These are phyloP conservation scores for Ambrosiella cleistominuta DNA, from an alignment of 2,329 filamentous ascomycete genomes.

Conservation along the genomic window DNA sequence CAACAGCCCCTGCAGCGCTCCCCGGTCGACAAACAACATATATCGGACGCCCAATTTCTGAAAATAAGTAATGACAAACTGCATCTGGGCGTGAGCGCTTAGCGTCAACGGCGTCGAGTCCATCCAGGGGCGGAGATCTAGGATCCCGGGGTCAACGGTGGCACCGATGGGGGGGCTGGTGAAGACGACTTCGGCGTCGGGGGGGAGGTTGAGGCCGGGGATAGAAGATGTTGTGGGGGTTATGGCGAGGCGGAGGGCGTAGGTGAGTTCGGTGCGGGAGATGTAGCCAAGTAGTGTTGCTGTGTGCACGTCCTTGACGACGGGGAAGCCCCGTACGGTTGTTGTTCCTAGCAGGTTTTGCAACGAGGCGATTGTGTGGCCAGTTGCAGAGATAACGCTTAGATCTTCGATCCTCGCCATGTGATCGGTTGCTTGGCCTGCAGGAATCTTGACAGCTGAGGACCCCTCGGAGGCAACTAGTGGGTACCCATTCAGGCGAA, in stretches of 20 bases:
- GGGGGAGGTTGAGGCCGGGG: slow-evolving; percentile 35
- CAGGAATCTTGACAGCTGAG: slow-evolving; percentile 45
- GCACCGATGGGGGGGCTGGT: slow-evolving; percentile 61
- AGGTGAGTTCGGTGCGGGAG: slow-evolving; percentile 72
- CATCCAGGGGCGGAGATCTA: slow-evolving; percentile 95
- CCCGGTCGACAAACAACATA: slow-evolving; percentile 70
- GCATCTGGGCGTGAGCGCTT: slow-evolving; percentile 55
- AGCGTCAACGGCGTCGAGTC: slow-evolving; percentile 93
- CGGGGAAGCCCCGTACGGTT: slow-evolving; percentile 77
- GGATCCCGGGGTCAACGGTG: slow-evolving; percentile 34
- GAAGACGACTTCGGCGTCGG: slow-evolving; percentile 68
- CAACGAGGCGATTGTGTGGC: slow-evolving; percentile 69
- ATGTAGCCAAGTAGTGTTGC: slow-evolving; percentile 84
- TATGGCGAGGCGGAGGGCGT: slow-evolving; percentile 52
- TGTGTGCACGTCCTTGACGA: slow-evolving; percentile 61
- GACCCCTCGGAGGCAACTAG: slow-evolving; percentile 79
- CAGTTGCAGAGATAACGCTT: slow-evolving; percentile 68
- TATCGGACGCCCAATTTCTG: slow-evolving; percentile 86
- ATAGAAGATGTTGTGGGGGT: slow-evolving; percentile 29
- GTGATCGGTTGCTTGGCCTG: slow-evolving; percentile 69
- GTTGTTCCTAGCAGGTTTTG: slow-evolving; percentile 53
- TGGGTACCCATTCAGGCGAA: slow-evolving; percentile 86
- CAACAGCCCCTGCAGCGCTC: slow-evolving; percentile 64
- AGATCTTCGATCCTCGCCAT: slow-evolving; percentile 91
- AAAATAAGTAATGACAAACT: slow-evolving; percentile 83